Evolutionary conservation across 2,329 filamentous ascomycete species (phyloP), one percentile per base, ranked within the genome.

Genomic region (Verticillium albo-atrum): DNA sequence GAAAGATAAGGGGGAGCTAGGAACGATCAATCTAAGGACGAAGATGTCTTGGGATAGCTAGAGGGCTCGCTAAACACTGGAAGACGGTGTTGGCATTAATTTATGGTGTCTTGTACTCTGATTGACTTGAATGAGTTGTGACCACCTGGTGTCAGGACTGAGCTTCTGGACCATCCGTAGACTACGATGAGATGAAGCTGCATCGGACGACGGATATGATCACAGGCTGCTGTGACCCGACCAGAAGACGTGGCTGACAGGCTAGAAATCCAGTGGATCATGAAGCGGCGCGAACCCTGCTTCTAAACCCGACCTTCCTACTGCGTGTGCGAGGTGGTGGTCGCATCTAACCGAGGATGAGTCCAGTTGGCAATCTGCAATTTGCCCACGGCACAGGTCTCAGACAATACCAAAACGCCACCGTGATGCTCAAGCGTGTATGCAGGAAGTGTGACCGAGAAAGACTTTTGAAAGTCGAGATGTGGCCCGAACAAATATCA

Each of bases 261-360:
- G 27, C 52, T n/a, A 28, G 27, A 20, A 25, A 62, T 54, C 57
- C 57, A 62, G 57, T 60, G 55, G 56, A 55, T 27, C 51, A 57
- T 30, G 25, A 14, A 10, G 20, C 4, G 25, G n/a, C 20, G 52
- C 42, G 26, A 53, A 37, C 47, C 35, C 7, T 50, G 42, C 42
- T 50, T 25, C n/a, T 4, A 4, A 5, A 10, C 42, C n/a, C 25
- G 3, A 23, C 20, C 42, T 12, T 50, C n/a, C 20, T 20, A 17
- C 15, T 17, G 35, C 15, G 35, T 6, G n/a, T 37, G 35, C 15
- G 35, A 37, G 35, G 35, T n/a, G n/a, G n/a, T 25, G 10, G 9
- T 20, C 4, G 20, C 5, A 50, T 12, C 6, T 25, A 23, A 20
- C 42, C 42, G 42, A 50, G 14, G 42, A 50, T 23, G 20, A 20